These are phyloP conservation scores for Mycena rosella DNA, from an alignment of 768 basidiomycete species.

Conservation along the genomic window DNA sequence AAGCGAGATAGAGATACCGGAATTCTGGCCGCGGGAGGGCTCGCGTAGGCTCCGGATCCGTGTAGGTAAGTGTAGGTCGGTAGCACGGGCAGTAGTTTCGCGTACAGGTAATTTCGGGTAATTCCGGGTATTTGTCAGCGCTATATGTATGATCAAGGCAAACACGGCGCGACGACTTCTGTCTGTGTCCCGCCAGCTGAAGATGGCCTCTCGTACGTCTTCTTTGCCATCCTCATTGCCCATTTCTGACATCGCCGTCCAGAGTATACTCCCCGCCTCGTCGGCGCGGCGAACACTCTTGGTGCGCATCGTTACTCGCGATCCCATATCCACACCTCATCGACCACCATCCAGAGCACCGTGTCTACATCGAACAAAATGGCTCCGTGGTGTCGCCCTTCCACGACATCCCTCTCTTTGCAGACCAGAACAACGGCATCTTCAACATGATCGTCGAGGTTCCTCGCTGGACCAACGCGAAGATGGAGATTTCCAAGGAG, in stretches of 20 bases:
- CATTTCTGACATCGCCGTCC: conserved; percentile 29
- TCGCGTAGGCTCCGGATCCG: too few species aligned
- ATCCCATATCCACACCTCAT: conserved; percentile 33
- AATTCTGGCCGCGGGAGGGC: conserved; percentile 59
- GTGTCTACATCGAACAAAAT: conserved; percentile 93
- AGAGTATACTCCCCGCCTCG: conserved; percentile 83
- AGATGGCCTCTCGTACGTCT: conserved; percentile 70
- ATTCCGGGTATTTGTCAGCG: not conserved
- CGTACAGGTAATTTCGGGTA: not conserved
- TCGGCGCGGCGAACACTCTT: conserved; percentile 93
- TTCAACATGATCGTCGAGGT: conserved; percentile 99
- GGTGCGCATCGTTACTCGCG: conserved; percentile 62
- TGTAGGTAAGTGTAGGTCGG: too few species aligned
- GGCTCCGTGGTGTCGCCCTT: conserved; percentile 86
- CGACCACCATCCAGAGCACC: conserved; percentile 76
- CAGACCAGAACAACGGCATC: conserved; percentile 94
- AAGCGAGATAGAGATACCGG: conserved; percentile 43
- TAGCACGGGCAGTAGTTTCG: too few species aligned
- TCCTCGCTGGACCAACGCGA: conserved; percentile 99
- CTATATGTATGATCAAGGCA: conserved; percentile 28
- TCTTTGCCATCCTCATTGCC: conserved; percentile 35
- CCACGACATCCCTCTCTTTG: conserved; percentile 99
- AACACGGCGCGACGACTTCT: conserved; percentile 69
- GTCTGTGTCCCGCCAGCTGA: conserved; percentile 46
- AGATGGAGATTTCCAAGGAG: conserved; percentile 99